phyloP scores from a whole-genome alignment of 2,329 filamentous ascomycete genomes.

The Alternaria consortialis region DNA sequence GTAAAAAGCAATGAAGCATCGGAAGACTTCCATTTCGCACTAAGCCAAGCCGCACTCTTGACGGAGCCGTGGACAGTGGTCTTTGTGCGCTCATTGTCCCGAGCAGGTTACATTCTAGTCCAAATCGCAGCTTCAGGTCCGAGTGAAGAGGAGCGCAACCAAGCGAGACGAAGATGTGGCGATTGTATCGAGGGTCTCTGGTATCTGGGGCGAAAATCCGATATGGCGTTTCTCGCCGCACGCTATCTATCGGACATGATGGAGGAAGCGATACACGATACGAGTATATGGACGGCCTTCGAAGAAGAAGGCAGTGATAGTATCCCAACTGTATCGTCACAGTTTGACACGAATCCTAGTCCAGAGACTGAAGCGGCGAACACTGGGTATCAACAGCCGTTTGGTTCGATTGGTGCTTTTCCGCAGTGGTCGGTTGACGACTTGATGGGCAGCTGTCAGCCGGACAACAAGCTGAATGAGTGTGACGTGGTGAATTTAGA shows the following conservation, averaged over 20 bases:
- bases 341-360: neutral
- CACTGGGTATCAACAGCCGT: neutral
- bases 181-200: constrained; percentile 63
- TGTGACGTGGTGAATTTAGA: neutral
- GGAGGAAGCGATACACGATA: constrained; percentile 9
- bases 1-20: neutral
- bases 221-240: constrained; percentile 57
- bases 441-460: neutral
- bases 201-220: constrained; percentile 64
- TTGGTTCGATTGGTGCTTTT: neutral
- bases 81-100: constrained; percentile 15
- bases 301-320: neutral
- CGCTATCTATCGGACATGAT: constrained; percentile 40
- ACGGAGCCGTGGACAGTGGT: constrained; percentile 69
- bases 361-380: neutral
- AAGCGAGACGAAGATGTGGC: constrained; percentile 51
- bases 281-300: neutral
- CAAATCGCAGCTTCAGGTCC: constrained; percentile 22
- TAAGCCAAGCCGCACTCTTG: constrained; percentile 63
- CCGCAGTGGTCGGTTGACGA: neutral
- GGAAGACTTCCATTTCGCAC: constrained; percentile 61
- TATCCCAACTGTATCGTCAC: neutral
- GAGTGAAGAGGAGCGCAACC: constrained; percentile 12
- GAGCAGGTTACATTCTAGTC: constrained; percentile 12
- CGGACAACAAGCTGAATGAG: neutral